These are phyloP conservation scores for Cryptococcus sp. DNA, from an alignment of 1,284 basidiomycete species.

Conservation along the genomic window DNA sequence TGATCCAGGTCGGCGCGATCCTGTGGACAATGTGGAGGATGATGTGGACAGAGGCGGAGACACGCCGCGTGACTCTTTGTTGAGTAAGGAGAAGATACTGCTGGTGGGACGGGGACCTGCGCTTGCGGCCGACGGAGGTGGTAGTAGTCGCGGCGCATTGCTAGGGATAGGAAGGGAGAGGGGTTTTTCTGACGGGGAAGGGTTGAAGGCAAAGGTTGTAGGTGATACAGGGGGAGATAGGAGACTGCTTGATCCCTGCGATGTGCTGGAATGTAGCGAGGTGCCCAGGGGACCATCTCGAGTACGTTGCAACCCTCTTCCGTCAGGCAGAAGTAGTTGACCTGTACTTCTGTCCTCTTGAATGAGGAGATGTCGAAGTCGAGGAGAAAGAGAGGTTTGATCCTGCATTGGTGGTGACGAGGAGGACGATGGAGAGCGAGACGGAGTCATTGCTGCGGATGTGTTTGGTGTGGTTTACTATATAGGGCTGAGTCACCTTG, in stretches of 20 bases:
- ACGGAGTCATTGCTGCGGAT: not conserved
- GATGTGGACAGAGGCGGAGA: slow-evolving; percentile 9
- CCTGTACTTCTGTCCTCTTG: not conserved
- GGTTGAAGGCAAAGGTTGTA: slow-evolving; percentile 1
- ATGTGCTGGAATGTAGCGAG: no score
- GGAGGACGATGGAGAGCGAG: not conserved
- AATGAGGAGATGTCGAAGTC: not conserved
- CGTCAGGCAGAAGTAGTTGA: no score
- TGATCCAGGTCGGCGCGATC: slow-evolving; percentile 2
- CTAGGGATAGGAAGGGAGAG: slow-evolving; percentile 1
- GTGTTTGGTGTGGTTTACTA: not conserved
- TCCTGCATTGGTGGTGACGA: not conserved
- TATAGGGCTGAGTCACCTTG: no score
- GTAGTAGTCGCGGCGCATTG: not conserved
- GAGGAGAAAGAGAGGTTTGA: not conserved
- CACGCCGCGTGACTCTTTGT: slow-evolving; percentile 13
- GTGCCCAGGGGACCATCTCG: no score
- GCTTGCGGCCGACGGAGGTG: not conserved
- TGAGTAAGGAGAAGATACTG: slow-evolving; percentile 29
- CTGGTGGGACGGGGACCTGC: slow-evolving; percentile 9
- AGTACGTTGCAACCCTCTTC: no score
- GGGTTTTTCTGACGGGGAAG: slow-evolving; percentile 1
- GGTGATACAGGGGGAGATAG: slow-evolving; percentile 17
- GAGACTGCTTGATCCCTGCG: not conserved
- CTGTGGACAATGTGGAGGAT: slow-evolving; percentile 8